Evolutionary conservation across 208 protist species (phyloP).

Genomic region (Crithidia acanthocephali): DNA sequence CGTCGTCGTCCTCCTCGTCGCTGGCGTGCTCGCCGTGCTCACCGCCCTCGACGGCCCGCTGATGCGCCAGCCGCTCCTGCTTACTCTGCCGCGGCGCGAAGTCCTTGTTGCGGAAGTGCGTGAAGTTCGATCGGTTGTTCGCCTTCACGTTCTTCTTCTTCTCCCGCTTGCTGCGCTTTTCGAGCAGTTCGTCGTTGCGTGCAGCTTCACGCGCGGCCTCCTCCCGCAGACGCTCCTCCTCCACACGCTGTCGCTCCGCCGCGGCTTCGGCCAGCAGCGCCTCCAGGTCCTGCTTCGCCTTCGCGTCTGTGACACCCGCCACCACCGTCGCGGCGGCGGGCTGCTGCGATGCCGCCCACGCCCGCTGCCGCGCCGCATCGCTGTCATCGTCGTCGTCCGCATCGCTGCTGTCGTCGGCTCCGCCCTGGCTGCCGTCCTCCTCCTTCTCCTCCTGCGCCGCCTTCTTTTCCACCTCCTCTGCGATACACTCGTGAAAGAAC

Average conservation of each 20-base stretch:
- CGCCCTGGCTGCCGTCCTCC: too few relatives aligned
- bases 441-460: too few relatives aligned
- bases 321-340: slow-evolving; percentile 22
- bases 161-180: slow-evolving; percentile 43
- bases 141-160: slow-evolving; percentile 90
- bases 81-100: slow-evolving; percentile 57
- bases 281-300: slow-evolving; percentile 48
- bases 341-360: slow-evolving; percentile 13
- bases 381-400: neutral
- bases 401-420: slow-evolving; percentile 7
- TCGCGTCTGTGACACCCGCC: slow-evolving; percentile 4
- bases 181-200: slow-evolving; percentile 27
- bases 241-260: slow-evolving; percentile 35
- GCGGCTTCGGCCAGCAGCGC: slow-evolving; percentile 55
- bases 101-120: slow-evolving; percentile 89
- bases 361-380: slow-evolving; percentile 18
- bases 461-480: slow-evolving; percentile 1
- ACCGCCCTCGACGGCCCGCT: slow-evolving; percentile 3
- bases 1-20: slow-evolving; percentile 7
- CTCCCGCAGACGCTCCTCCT: slow-evolving; percentile 36
- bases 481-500: slow-evolving; percentile 41
- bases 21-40: slow-evolving; percentile 19
- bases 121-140: slow-evolving; percentile 89
- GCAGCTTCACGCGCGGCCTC: slow-evolving; percentile 33
- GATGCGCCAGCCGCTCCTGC: slow-evolving; percentile 17